Base-by-base conservation (phyloP, 2,329 filamentous ascomycete species). In the Neoscytalidium dimidiatum region DNA sequence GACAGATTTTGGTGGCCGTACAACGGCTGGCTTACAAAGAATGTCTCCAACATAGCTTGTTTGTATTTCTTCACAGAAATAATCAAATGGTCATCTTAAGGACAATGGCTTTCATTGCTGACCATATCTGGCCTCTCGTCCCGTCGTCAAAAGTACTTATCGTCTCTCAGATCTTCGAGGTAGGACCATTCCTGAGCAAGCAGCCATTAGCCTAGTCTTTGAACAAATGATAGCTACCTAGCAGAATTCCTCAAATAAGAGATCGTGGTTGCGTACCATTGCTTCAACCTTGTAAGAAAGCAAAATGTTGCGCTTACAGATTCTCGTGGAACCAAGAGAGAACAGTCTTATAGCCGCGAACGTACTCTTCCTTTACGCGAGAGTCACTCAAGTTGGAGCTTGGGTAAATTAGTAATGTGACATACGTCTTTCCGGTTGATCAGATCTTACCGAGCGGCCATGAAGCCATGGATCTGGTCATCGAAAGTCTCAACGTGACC, bases 291-390 rank as follows among this genome's bases (percentile, higher is more conserved):
- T 26, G 35, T 48, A n/a, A 63, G 9, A 46, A 51, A 60, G 56
- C 53, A 19, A 61, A 61, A 65, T 52, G 13, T 14, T 52, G 23
- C 62, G 75, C 80, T 83, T 76, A 85, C 81, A 84, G 71, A 70
- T 84, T 74, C 75, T 83, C 78, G 68, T 83, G 81, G 78, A 83
- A 84, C 69, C 81, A 84, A 68, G 83, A 78, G 61, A 85, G 72
- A 46, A 84, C 71, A 43, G 78, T 67, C 71, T 81, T 75, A 68
- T 85, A 85, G 3, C 79, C 82, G 56, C 79, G 77, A 74, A 83
- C 79, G 68, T 85, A 85, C 68, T 82, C 79, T 62, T 76, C 75
- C 76, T 79, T 81, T 44, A 84, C 82, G 38, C 79, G 76, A 17
- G 78, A 74, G 66, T 85, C 74, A 68, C 79, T 78, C 23, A 85